Evolutionary conservation across 345 rosid genomes (phyloP), one percentile per base, ranked within the genome.

Genomic region (Citrus glauca): DNA sequence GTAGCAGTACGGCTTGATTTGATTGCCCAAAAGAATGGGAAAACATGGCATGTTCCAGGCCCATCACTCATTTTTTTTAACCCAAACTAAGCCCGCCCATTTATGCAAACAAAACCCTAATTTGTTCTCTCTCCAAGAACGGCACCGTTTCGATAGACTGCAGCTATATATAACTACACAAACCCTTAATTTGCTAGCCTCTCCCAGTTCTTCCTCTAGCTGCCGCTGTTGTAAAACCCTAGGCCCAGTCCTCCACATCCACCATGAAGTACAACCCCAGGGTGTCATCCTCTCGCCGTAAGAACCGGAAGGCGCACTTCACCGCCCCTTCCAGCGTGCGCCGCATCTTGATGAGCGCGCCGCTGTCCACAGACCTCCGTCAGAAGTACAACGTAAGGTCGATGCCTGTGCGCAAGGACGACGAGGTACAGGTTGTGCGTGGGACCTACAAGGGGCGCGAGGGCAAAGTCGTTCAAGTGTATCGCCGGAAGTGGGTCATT

Each of bases 361-460:
- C 94, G 0, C 88, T 92, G 48, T 90, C 97, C 7, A 22, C 86
- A 37, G 97, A 92, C 53, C 90, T 92, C 8, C 93, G 97, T 22
- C 86, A 86, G 86, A 92, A 92, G 86, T 86, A 92, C 92, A 92
- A 87, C 80, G 94, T 92, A 24, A 79, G 94, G 78, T 92, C 97
- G 33, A 89, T 92, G 92, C 94, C 94, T 27, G 85, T 91, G 9
- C 93, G 94, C 62, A 92, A 92, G 73, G 97, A 92, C 82, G 97
- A 92, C 69, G 97, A 92, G 85, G 94, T 92, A 0, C 94, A 89
- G 88, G 87, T 92, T 9, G 97, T 91, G 2, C 93, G 97, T 4
- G 97, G 97, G 0, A 91, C 97, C 1, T 92, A 79, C 89, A 92
- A 91, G 72, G 97, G 97, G 13, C 92, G 97, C 16, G 94, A 92